Conservation (phyloP, 2,329 filamentous ascomycete species). For the Gremmenia infestans region DNA sequence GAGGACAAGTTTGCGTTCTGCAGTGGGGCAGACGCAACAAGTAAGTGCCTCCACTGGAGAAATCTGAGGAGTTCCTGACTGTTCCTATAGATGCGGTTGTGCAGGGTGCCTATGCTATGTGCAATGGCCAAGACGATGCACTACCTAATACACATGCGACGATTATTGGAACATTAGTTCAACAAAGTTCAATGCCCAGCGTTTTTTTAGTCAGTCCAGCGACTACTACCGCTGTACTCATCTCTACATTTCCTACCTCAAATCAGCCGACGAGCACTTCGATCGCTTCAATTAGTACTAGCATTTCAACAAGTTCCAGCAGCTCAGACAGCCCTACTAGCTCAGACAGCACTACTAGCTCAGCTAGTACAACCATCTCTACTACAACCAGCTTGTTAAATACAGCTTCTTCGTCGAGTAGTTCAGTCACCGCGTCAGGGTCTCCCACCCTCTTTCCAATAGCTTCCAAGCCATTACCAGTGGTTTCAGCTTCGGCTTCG, state of each 20-base stretch:
- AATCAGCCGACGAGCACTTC: conserved; percentile 5
- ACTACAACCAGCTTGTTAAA: background rate
- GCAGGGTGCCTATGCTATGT: conserved; percentile 54
- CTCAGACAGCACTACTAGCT: background rate
- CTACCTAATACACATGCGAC: conserved; percentile 52
- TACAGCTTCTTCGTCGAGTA: background rate
- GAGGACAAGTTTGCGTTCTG: conserved; percentile 49
- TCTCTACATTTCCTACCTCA: conserved; percentile 1
- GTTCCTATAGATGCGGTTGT: conserved; percentile 36
- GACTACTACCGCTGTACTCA: conserved; percentile 12
- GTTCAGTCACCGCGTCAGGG: background rate
- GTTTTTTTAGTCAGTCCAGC: conserved; percentile 29
- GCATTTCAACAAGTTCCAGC: conserved; percentile 6
- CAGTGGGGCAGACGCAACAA: conserved; percentile 36
- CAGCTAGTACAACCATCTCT: background rate
- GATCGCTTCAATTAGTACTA: background rate
- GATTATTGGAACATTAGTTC: conserved; percentile 52
- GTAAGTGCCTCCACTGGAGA: conserved; percentile 10
- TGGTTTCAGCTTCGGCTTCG: conserved; percentile 5
- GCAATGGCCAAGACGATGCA: conserved; percentile 44
- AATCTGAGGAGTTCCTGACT: conserved; percentile 4
- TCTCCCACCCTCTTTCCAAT: background rate
- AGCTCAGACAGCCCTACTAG: background rate
- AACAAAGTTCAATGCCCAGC: conserved; percentile 34
- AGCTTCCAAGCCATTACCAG: background rate